Base-by-base conservation (phyloP, 768 basidiomycete genomes). In the Candolleomyces eurysporus region DNA sequence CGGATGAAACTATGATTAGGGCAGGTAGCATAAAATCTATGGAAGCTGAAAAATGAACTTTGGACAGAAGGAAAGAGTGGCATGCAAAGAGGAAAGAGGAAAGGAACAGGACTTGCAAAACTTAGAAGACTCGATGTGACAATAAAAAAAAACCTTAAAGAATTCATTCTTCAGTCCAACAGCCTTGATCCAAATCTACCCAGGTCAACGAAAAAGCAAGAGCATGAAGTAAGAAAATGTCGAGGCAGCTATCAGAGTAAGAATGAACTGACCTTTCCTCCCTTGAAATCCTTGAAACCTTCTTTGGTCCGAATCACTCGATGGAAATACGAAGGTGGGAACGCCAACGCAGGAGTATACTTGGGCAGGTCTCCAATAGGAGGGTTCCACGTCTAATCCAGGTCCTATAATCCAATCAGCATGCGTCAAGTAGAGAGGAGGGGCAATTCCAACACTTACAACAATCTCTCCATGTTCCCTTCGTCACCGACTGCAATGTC, bases 401-500 rank as follows among this genome's bases (percentile, higher is more conserved):
- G 78, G 74, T 94, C 92, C 92, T 94, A 67, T 21, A 55, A 61
- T 43, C 60, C 45, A 66, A 67, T 64, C 60, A 61, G 58, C 46
- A 31, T 39, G 21, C 48, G 39, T 31, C 19, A 65, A 42, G 43
- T 45, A 55, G 17, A 49, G 50, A 57, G 63, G 58, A 61, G 63
- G 66, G 19, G 54, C n/a, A 62, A 65, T 59, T 65, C 30, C 60
- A 60, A 65, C 31, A 79, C 90, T 67, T 69, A 94, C 92, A 66
- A 94, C 72, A 94, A 69, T 63, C 90, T 76, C 17, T 92, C 92
- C 8, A 87, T 80, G 71, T 94, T 94, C 1, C 88, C 90, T 69
- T 94, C 92, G 68, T 94, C 92, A 9, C 90, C 89, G 1, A 91
- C 90, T 5, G 92, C 93, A 14, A 88, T 79, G 66, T 94, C 93